Base-by-base conservation (phyloP, 331 rosid species). In the Acacia concinna region DNA sequence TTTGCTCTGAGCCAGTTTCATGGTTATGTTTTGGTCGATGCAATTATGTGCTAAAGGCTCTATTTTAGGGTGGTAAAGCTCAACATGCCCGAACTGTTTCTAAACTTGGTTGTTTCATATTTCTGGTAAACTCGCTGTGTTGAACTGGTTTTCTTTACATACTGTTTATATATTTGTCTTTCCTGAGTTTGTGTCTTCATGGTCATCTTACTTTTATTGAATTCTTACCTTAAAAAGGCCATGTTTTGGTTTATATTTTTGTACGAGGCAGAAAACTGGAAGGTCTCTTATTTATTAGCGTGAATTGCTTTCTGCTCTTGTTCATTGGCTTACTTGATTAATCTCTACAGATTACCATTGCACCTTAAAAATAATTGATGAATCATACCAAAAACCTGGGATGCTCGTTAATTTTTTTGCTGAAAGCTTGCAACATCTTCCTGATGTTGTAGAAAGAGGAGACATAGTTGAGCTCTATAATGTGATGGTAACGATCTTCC, bases 401-500 rank as follows among this genome's bases (percentile, higher is more conserved):
- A 70, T 90, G 74, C 2, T 89, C 0, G 87, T 89, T 31, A 88
- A 86, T 35, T 3, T 95, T 43, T 92, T 94, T 78, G 75, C 85
- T 31, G 83, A 80, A 71, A 68, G 11, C 84, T 38, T 76, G 28
- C 79, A 82, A 52, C 57, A 21, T 38, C 92, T 88, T 78, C 98
- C 97, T 20, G 81, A 12, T 60, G 78, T 88, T 79, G 84, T 78
- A 18, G 76, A 85, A 8, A 38, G 76, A 7, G 98, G 98, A 66
- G 98, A 90, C 69, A 49, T 94, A 75, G 85, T 92, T 83, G 85
- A 71, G 68, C 86, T 94, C 18, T 75, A 52, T 31, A 64, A 17
- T 72, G 95, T 91, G 15, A 18, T 2, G 90, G 97, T 92, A 94
- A 21, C 1, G 89, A 91, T 92, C 91, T 49, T 35, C 63, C 30